Evolutionary conservation across 768 basidiomycete genomes (phyloP).

Genomic region (Guyanaporus albipodus): DNA sequence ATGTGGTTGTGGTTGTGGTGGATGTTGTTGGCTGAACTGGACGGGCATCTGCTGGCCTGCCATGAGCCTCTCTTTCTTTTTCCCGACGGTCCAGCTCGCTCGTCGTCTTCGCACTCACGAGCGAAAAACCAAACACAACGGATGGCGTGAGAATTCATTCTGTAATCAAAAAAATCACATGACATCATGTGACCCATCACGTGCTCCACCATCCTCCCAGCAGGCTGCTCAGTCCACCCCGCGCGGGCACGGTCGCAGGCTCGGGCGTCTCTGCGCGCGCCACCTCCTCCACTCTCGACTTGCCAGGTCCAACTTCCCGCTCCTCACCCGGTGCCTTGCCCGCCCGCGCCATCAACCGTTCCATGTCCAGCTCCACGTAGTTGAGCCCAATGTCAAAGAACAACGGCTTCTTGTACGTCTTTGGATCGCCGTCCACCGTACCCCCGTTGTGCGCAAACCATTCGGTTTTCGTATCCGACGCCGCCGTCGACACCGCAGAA

Average conservation of each 20-base stretch:
- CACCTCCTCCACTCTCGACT: slow-evolving; percentile 55
- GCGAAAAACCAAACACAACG: slow-evolving; percentile 18
- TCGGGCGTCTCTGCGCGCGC: slow-evolving; percentile 46
- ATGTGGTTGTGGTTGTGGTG: slow-evolving; percentile 8
- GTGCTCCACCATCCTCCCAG: slow-evolving; percentile 84
- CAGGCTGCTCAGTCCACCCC: slow-evolving; percentile 59
- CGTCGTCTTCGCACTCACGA: too few species aligned
- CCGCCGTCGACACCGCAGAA: slow-evolving; percentile 41
- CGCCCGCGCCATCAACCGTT: slow-evolving; percentile 62
- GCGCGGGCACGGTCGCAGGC: slow-evolving; percentile 37
- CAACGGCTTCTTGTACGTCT: slow-evolving; percentile 71
- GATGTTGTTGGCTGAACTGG: slow-evolving; percentile 22
- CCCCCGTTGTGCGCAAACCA: slow-evolving; percentile 84
- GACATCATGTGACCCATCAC: slow-evolving; percentile 18
- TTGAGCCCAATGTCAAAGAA: slow-evolving; percentile 96
- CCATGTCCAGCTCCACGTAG: slow-evolving; percentile 86
- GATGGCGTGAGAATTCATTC: slow-evolving; percentile 22
- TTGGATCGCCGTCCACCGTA: slow-evolving; percentile 38
- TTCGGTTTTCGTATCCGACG: slow-evolving; percentile 56
- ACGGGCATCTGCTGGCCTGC: slow-evolving; percentile 25
- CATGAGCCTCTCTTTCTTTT: slow-evolving; percentile 5
- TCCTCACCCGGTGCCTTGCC: slow-evolving; percentile 46
- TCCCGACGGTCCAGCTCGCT: slow-evolving; percentile 4
- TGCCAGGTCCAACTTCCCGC: slow-evolving; percentile 32
- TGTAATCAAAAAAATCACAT: slow-evolving; percentile 13